Evolutionary conservation across 169 alveolate species (phyloP).

Genomic region (Cryptosporidium sp.): DNA sequence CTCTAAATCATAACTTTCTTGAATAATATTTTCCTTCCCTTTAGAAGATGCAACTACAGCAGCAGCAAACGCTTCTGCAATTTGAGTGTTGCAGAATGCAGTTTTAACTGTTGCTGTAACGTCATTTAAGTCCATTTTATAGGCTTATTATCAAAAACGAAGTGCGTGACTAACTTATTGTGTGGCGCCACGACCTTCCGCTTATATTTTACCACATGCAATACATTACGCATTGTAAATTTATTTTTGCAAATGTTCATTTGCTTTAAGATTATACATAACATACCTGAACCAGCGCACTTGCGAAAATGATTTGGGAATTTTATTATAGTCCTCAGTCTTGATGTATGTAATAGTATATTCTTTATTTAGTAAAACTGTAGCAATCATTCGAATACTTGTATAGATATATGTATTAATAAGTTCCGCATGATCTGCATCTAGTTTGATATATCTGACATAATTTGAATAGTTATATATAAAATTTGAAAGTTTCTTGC

Average conservation of each 20-base stretch:
- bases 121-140: slow-evolving; percentile 55
- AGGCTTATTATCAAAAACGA: not conserved
- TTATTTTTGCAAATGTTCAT: not conserved
- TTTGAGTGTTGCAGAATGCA: slow-evolving; percentile 59
- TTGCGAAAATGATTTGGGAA: slow-evolving; percentile 26
- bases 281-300: slow-evolving; percentile 32
- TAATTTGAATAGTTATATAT: slow-evolving; percentile 1
- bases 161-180: not conserved
- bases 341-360: not conserved
- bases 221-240: not conserved
- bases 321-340: slow-evolving; percentile 6
- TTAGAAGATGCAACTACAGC: slow-evolving; percentile 69
- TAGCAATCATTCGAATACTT: slow-evolving; percentile 10
- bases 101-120: slow-evolving; percentile 60
- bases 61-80: slow-evolving; percentile 74
- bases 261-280: slow-evolving; percentile 16
- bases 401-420: slow-evolving; percentile 5
- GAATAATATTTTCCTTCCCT: slow-evolving; percentile 25
- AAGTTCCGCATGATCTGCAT: slow-evolving; percentile 17
- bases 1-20: slow-evolving; percentile 22
- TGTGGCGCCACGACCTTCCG: not conserved
- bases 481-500: slow-evolving; percentile 29
- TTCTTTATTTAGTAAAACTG: slow-evolving; percentile 9
- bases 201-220: slow-evolving; percentile 8
- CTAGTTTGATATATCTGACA: slow-evolving; percentile 24